Conservation (phyloP, 257 asterid species). For the Solanum chaucha region DNA sequence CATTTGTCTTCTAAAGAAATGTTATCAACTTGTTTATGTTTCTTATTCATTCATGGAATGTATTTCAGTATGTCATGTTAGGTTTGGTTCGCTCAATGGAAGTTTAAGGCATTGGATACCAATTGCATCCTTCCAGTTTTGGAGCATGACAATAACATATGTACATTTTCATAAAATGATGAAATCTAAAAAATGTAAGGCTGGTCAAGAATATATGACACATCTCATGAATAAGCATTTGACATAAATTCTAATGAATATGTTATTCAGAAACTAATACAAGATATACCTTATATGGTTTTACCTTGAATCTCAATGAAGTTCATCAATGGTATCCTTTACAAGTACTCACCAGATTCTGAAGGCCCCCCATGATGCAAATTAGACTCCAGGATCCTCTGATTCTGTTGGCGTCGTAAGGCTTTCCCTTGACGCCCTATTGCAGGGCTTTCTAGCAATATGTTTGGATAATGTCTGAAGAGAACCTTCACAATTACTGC, state of each 20-base stretch:
- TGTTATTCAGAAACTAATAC: background rate
- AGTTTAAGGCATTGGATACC: background rate
- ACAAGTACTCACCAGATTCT: slow-evolving; percentile 16
- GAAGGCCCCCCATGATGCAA: slow-evolving; percentile 5
- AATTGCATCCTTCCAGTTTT: background rate
- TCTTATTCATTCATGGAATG: background rate
- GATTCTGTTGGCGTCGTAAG: slow-evolving; percentile 74
- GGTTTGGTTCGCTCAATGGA: background rate
- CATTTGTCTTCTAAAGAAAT: background rate
- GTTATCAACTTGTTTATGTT: background rate
- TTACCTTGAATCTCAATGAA: background rate
- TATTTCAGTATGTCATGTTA: background rate
- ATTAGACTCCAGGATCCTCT: slow-evolving; percentile 48
- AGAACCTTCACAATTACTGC: slow-evolving; percentile 50
- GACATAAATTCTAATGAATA: background rate
- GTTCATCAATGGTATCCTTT: background rate
- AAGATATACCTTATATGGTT: background rate
- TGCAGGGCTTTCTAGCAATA: slow-evolving; percentile 37
- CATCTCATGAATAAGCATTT: background rate
- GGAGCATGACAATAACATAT: background rate
- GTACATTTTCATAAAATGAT: background rate
- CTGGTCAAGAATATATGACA: background rate
- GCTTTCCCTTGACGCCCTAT: slow-evolving; percentile 97
- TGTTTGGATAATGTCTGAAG: slow-evolving; percentile 49
- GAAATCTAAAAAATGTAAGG: background rate